These are phyloP conservation scores for Fomitopsis serialis DNA, from an alignment of 768 basidiomycete genomes.

Conservation along the genomic window DNA sequence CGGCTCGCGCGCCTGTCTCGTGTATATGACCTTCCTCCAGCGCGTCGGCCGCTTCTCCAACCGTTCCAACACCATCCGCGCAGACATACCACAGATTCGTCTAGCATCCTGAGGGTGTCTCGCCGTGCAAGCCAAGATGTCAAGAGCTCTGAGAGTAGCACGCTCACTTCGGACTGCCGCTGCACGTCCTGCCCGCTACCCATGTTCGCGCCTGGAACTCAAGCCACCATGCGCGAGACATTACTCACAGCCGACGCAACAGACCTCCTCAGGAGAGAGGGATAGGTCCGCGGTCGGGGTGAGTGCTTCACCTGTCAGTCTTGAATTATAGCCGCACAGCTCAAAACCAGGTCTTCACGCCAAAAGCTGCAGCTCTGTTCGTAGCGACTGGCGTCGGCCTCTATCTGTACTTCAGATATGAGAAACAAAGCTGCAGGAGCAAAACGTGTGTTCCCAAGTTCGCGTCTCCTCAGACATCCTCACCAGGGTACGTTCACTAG, in stretches of 20 bases:
- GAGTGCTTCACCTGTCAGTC: not conserved
- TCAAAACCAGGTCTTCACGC: conserved; percentile 78
- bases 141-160: too few species aligned
- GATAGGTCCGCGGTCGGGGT: conserved; percentile 18
- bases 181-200: too few species aligned
- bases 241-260: conserved; percentile 13
- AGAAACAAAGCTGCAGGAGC: conserved; percentile 75
- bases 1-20: too few species aligned
- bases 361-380: conserved; percentile 78
- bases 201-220: too few species aligned
- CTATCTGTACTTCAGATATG: conserved; percentile 82
- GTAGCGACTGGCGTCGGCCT: conserved; percentile 77
- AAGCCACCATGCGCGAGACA: not conserved
- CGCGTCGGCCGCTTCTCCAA: too few species aligned
- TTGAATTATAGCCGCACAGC: not conserved
- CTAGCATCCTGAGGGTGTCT: too few species aligned
- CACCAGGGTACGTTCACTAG: conserved; percentile 30
- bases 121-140: too few species aligned
- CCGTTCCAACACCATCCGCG: too few species aligned
- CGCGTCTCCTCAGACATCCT: not conserved
- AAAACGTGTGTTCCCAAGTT: conserved; percentile 50
- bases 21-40: too few species aligned
- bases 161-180: too few species aligned
- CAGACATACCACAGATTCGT: too few species aligned
- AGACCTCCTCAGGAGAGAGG: conserved; percentile 13